Conservation (phyloP, 208 protist genomes). For the Leishmania aethiopica region DNA sequence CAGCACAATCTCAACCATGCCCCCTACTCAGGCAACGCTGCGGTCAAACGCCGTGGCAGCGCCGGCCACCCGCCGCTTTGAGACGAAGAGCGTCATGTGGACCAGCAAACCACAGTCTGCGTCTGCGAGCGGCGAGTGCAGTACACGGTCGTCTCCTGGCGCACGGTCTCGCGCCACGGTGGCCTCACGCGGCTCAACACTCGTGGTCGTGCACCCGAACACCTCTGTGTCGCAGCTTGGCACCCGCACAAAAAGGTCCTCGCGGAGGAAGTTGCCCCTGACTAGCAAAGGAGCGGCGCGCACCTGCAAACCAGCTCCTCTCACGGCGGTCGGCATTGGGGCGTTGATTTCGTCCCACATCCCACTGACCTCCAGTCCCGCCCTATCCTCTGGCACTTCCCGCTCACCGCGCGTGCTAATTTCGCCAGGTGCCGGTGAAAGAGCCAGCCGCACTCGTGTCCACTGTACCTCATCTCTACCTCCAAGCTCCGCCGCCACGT, state of each 20-base stretch:
- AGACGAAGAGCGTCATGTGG: not conserved
- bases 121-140: not conserved
- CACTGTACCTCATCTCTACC: not conserved
- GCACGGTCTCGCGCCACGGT: not conserved
- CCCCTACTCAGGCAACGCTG: not conserved
- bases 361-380: not conserved
- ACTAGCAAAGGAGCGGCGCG: not conserved
- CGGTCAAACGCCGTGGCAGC: not conserved
- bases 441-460: not conserved
- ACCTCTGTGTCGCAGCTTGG: not conserved
- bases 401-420: not conserved
- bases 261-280: not conserved
- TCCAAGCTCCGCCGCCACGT: conserved; percentile 6
- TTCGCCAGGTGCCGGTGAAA: not conserved
- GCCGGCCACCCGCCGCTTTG: not conserved
- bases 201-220: not conserved
- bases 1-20: not conserved
- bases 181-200: not conserved
- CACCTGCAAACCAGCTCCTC: not conserved
- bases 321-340: not conserved
- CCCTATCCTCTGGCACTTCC: not conserved
- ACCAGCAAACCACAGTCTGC: not conserved
- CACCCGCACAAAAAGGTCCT: not conserved
- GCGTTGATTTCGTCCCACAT: not conserved
- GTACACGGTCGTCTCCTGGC: not conserved